Base-by-base conservation (phyloP, 768 basidiomycete genomes). In the Xanthoconium purpureum region DNA sequence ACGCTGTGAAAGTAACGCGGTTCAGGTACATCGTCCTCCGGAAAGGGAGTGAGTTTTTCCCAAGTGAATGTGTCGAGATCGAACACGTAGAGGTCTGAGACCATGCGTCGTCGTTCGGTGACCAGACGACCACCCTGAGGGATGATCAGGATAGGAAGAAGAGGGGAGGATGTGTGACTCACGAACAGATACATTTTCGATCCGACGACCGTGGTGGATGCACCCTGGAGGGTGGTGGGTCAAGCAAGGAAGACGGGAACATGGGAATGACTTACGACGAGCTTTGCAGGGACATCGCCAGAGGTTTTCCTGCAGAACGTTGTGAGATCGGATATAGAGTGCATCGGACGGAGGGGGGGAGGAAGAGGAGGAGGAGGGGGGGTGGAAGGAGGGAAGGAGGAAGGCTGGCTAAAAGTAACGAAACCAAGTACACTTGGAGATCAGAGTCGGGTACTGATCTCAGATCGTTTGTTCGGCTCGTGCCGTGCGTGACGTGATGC, bases 1-100 rank as follows among this genome's bases (percentile, higher is more conserved):
- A 91, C 83, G 58, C 89, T 92, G 73, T 99, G 97, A 68, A 99
- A 99, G 71, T 99, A 99, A 40, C 97, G 84, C 28, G 94, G 82
- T 46, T 83, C 79, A 0, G 96, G 94, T 11, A 86, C 75, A 47
- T 85, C 80, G 63, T 90, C 88, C 54, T 87, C 88, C 2, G 79
- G 75, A 51, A 76, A 77, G 17, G 82, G 77, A 2, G 74, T 72
- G 10, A 94, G 67, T 66, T 78, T 84, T 63, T 87, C 81, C 97
- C 97, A 99, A 12, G 77, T 73, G 66, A 89, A 87, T 3, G 87
- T 85, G 52, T 85, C 78, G 61, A 98, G 77, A 75, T 98, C 89
- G 70, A 98, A 93, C 38, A 84, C 78, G 74, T 94, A 98, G 64
- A 99, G 81, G 74, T 95, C 92, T 37, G 88, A 82, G 47, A 93